Conservation (phyloP, 768 basidiomycete species). For the Crassisporium funariophilum region DNA sequence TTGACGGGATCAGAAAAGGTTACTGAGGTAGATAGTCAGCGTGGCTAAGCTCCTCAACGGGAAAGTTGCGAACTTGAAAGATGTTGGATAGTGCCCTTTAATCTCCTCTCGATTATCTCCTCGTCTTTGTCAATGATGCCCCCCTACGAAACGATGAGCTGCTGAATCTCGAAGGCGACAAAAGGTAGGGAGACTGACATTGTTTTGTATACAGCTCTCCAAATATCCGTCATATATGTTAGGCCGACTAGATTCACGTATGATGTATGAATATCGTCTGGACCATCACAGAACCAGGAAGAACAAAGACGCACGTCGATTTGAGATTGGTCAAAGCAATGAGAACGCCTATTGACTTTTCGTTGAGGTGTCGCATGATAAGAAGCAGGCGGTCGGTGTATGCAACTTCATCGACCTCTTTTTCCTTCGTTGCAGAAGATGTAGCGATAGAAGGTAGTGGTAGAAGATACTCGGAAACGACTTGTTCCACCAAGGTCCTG, state of each 20-base stretch:
- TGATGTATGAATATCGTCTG: conserved; percentile 1
- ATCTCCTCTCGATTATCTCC: conserved; percentile 53
- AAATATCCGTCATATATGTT: conserved; percentile 70
- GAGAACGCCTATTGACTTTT: conserved; percentile 57
- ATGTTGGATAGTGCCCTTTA: conserved; percentile 56
- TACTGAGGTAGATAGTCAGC: too few relatives aligned
- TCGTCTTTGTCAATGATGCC: conserved; percentile 89
- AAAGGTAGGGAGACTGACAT: conserved; percentile 56
- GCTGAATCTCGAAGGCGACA: not conserved
- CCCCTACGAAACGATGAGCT: conserved; percentile 53
- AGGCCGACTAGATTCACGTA: conserved; percentile 53
- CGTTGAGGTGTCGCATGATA: conserved; percentile 70
- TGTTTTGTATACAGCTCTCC: conserved; percentile 75
- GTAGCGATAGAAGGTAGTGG: conserved; percentile 65
- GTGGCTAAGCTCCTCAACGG: conserved; percentile 34
- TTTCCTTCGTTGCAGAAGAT: conserved; percentile 45
- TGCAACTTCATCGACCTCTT: conserved; percentile 71
- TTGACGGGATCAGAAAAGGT: conserved; percentile 69
- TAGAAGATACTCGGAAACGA: conserved; percentile 74
- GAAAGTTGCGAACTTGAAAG: conserved; percentile 55
- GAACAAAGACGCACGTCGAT: conserved; percentile 47
- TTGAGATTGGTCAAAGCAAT: conserved; percentile 66
- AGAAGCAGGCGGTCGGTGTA: conserved; percentile 87
- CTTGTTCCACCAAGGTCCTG: conserved; percentile 65
- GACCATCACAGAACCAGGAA: not conserved